phyloP scores from a whole-genome alignment of 345 rosid genomes.

The Acer saccharum region DNA sequence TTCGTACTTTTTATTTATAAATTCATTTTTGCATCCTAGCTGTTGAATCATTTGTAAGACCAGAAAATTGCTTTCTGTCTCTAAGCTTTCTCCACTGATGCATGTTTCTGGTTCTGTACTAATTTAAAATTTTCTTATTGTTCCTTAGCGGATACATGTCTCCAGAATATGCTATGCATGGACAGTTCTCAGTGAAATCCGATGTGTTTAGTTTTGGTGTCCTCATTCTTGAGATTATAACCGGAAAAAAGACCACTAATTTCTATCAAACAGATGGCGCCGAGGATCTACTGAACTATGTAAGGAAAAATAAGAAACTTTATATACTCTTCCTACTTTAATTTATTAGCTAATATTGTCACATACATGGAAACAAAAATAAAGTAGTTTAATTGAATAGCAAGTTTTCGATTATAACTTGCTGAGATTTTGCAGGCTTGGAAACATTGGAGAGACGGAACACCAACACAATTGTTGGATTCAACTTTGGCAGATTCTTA shows the following conservation, averaged over 20 bases:
- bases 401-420: neutral
- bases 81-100: neutral
- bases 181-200: conserved; percentile 29
- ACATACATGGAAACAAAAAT: neutral
- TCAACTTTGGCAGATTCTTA: conserved; percentile 26
- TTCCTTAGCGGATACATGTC: conserved; percentile 33
- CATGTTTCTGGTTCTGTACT: neutral
- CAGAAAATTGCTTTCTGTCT: neutral
- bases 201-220: conserved; percentile 38
- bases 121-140: neutral
- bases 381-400: neutral
- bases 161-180: conserved; percentile 34
- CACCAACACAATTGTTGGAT: conserved; percentile 49
- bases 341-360: neutral
- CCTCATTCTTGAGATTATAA: conserved; percentile 32
- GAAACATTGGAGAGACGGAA: conserved; percentile 50
- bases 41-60: too few species aligned
- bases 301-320: neutral
- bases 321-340: neutral
- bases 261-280: conserved; percentile 10
- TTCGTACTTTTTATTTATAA: too few species aligned
- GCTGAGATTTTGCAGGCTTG: conserved; percentile 38
- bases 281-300: conserved; percentile 12
- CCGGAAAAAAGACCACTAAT: conserved; percentile 22
- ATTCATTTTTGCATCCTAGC: too few species aligned